These are phyloP conservation scores for Vigna reflexopilosa DNA, from an alignment of 306 rosid genomes.

Conservation along the genomic window DNA sequence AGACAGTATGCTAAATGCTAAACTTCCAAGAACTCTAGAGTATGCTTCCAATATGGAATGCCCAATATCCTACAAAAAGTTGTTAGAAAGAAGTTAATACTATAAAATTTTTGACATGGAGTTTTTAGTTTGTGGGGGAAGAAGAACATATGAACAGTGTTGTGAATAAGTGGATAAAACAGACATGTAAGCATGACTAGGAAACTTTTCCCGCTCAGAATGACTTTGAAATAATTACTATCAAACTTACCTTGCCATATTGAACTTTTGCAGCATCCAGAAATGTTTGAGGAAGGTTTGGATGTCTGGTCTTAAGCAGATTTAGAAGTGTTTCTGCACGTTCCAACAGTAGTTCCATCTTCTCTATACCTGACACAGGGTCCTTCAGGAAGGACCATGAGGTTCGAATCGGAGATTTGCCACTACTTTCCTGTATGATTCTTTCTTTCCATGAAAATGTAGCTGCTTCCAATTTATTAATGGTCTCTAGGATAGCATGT, in stretches of 20 bases:
- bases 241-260: slow-evolving; percentile 71
- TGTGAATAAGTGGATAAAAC: background rate
- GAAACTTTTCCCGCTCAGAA: background rate
- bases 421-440: slow-evolving; percentile 55
- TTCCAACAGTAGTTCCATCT: slow-evolving; percentile 58
- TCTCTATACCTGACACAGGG: slow-evolving; percentile 61
- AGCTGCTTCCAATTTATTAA: slow-evolving; percentile 83
- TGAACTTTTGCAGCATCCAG: slow-evolving; percentile 83
- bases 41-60: slow-evolving; percentile 79
- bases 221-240: too few relatives aligned
- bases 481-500: slow-evolving; percentile 67
- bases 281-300: slow-evolving; percentile 85
- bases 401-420: slow-evolving; percentile 68
- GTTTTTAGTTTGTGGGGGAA: background rate
- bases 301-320: slow-evolving; percentile 66
- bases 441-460: slow-evolving; percentile 77
- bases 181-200: background rate
- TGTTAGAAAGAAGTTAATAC: slow-evolving; percentile 9
- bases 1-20: slow-evolving; percentile 78
- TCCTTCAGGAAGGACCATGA: slow-evolving; percentile 83
- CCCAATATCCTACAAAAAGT: slow-evolving; percentile 71
- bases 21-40: slow-evolving; percentile 79
- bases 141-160: background rate
- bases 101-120: slow-evolving; percentile 1
- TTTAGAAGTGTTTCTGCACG: slow-evolving; percentile 68